phyloP scores from a whole-genome alignment of 768 basidiomycete genomes.

The Candolleomyces eurysporus region DNA sequence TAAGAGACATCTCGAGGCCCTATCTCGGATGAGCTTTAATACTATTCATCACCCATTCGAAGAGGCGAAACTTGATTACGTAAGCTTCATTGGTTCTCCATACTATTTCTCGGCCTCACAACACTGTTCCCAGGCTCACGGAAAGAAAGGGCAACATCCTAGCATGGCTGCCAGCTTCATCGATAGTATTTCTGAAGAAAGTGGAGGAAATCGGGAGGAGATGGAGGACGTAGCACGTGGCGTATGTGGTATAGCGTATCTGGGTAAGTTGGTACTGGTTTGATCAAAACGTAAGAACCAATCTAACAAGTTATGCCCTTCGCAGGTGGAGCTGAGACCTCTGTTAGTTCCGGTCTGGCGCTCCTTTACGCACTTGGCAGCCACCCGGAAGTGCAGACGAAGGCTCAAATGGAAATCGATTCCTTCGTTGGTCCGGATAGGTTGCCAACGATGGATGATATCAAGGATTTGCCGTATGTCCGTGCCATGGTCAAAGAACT shows the following conservation, averaged over 20 bases:
- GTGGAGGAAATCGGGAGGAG: background rate
- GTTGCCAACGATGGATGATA: constrained; percentile 13
- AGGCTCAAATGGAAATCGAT: constrained; percentile 25
- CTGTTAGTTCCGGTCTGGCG: background rate
- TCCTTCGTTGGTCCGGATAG: constrained; percentile 13
- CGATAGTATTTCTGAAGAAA: background rate
- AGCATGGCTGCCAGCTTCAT: background rate
- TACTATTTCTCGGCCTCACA: too few species aligned
- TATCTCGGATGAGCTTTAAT: background rate
- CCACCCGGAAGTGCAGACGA: constrained; percentile 15
- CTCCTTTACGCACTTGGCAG: constrained; percentile 9
- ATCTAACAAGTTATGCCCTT: background rate
- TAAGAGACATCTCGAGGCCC: background rate
- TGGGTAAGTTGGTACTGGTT: background rate
- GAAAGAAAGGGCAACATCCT: too few species aligned
- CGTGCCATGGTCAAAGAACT: constrained; percentile 30
- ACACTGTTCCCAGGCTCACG: too few species aligned
- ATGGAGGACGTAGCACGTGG: background rate
- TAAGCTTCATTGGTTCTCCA: too few species aligned
- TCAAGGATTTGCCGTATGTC: constrained; percentile 29
- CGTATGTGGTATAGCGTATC: background rate
- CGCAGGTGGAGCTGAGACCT: background rate
- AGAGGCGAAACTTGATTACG: background rate
- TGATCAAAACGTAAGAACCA: background rate
- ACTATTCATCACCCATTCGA: background rate